Evolutionary conservation across 768 basidiomycete genomes (phyloP).

Genomic region (Pluteus cervinus): DNA sequence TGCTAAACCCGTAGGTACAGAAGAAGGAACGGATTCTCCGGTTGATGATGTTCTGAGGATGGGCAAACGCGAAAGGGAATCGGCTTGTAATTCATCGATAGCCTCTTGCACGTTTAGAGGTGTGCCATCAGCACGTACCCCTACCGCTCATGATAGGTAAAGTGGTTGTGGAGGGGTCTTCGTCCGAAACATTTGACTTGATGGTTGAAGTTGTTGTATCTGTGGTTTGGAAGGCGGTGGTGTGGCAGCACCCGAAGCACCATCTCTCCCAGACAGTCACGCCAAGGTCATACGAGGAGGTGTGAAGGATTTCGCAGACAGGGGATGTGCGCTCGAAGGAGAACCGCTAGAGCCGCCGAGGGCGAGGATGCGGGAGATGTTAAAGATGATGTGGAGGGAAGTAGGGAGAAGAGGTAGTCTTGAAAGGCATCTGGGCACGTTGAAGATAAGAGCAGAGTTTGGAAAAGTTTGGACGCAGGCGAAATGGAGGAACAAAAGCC

Average conservation of each 20-base stretch:
- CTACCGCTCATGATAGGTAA: no score
- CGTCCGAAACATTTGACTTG: slow-evolving; percentile 18
- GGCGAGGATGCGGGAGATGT: slow-evolving; percentile 34
- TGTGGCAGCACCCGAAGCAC: slow-evolving; percentile 22
- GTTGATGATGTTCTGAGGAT: no score
- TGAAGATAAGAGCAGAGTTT: slow-evolving; percentile 28
- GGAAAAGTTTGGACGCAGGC: slow-evolving; percentile 33
- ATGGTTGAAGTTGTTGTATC: slow-evolving; percentile 26
- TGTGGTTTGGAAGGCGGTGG: slow-evolving; percentile 19
- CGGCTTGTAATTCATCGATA: no score
- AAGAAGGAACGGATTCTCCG: no score
- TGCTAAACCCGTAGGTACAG: not conserved
- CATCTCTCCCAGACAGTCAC: slow-evolving; percentile 55
- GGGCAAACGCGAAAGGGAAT: no score
- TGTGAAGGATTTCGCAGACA: no score
- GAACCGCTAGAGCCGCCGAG: no score
- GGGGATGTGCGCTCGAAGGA: no score
- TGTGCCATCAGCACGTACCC: no score
- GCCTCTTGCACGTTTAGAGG: no score
- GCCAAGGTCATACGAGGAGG: no score
- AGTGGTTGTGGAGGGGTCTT: no score
- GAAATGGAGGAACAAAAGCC: slow-evolving; percentile 39
- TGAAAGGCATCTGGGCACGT: slow-evolving; percentile 25
- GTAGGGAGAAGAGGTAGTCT: slow-evolving; percentile 51
- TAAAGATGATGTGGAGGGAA: slow-evolving; percentile 26